Conservation (phyloP, 176 grass and related monocot species). For the Ananas comosus region DNA sequence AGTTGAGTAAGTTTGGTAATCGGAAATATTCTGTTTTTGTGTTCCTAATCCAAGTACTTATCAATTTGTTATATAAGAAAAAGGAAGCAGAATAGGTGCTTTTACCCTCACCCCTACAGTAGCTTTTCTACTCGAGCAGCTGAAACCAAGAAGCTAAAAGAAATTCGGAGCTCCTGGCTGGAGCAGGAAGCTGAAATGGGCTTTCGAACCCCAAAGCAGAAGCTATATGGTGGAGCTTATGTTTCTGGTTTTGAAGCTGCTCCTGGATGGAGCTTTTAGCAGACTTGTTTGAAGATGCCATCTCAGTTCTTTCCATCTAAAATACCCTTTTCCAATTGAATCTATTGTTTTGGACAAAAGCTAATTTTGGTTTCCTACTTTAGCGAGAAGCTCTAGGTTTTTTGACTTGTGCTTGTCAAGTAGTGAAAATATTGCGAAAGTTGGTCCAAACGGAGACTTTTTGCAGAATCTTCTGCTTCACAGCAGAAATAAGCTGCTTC, state of each 20-base stretch:
- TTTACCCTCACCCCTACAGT: not conserved
- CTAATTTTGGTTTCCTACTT: too few species aligned
- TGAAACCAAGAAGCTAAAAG: not conserved
- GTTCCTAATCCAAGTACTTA: not conserved
- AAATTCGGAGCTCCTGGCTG: not conserved
- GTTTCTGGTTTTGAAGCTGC: not conserved
- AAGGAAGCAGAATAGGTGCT: not conserved
- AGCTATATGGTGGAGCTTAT: not conserved
- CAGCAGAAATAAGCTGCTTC: too few species aligned
- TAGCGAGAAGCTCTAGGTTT: too few species aligned
- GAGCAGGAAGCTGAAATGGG: too few species aligned
- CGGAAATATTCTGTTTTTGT: not conserved
- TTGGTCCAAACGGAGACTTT: too few species aligned
- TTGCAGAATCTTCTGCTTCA: too few species aligned
- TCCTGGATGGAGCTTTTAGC: too few species aligned
- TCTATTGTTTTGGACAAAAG: not conserved
- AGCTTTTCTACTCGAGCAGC: not conserved
- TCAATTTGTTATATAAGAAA: not conserved
- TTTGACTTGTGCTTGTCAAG: too few species aligned
- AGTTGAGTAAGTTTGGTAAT: constrained; percentile 57
- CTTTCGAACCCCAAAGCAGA: too few species aligned
- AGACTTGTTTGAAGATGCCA: too few species aligned
- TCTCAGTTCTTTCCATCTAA: constrained; percentile 4
- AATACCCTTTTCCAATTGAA: not conserved
- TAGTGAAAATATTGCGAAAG: too few species aligned